Percentiles rank a stretch among this genome's conserved stretches.
Conservation (phyloP, 495 filamentous ascomycete species). For the Neurospora cerealis region DNA sequence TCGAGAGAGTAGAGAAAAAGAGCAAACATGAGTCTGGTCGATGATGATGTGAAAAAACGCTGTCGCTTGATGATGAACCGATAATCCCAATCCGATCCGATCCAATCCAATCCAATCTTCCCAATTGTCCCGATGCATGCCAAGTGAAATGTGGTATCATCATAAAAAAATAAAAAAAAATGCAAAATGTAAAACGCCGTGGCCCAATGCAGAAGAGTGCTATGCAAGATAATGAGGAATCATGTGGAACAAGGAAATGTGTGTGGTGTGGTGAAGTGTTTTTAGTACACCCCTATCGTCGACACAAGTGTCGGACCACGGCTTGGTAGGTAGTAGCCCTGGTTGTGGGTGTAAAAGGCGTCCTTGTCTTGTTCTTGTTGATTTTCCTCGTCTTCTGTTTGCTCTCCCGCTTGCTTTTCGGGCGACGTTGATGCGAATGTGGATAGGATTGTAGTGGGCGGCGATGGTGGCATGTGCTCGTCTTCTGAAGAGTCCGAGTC, state of each 20-base stretch:
- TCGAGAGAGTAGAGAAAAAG: neutral
- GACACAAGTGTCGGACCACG: conserved; percentile 35
- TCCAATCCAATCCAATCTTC: neutral
- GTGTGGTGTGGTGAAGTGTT: conserved; percentile 4
- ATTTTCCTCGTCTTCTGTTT: neutral
- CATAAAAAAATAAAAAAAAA: neutral
- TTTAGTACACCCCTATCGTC: conserved; percentile 40
- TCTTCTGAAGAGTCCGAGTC: conserved; percentile 58
- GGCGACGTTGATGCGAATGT: conserved; percentile 38
- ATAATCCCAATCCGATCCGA: conserved; percentile 2
- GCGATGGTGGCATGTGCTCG: conserved; percentile 75
- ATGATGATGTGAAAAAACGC: neutral
- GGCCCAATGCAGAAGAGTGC: conserved; percentile 6
- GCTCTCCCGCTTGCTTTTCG: neutral
- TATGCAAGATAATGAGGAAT: neutral
- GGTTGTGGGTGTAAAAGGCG: conserved; percentile 41
- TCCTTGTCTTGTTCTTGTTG: conserved; percentile 29
- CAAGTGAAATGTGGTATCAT: conserved; percentile 6
- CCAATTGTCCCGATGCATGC: neutral
- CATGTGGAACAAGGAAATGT: conserved; percentile 21
- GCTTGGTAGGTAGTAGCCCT: conserved; percentile 51
- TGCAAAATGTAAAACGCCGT: conserved; percentile 5
- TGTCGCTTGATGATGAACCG: conserved; percentile 1
- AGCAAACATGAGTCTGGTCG: neutral
- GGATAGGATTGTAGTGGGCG: conserved; percentile 54